Percentiles rank a stretch among this genome's conserved stretches.
Conservation (phyloP, 352 stramenopile genomes). For the Peronospora farinosa region DNA sequence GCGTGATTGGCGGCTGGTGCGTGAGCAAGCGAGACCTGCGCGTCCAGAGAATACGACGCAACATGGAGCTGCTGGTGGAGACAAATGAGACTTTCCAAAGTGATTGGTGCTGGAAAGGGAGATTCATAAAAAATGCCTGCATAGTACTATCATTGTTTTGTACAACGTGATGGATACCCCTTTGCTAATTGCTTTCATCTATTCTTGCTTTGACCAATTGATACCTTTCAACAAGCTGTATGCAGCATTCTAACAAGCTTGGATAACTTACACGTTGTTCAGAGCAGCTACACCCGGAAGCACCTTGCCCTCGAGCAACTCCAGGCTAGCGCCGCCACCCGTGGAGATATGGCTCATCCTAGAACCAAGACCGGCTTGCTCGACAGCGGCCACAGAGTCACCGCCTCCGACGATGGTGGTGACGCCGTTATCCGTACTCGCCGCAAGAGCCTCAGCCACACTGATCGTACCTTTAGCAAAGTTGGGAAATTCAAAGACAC, state of each 20-base stretch:
- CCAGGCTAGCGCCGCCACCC: conserved; percentile 96
- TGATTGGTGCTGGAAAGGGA: no score
- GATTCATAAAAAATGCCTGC: no score
- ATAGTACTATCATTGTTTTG: not conserved
- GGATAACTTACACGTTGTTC: conserved; percentile 29
- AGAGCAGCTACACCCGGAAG: conserved; percentile 96
- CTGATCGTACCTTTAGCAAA: conserved; percentile 93
- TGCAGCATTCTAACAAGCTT: not conserved
- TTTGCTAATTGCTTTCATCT: not conserved
- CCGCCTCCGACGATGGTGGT: conserved; percentile 92
- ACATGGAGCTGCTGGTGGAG: conserved; percentile 25
- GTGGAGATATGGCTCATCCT: conserved; percentile 97
- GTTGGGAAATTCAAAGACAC: conserved; percentile 96
- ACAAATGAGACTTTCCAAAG: not conserved
- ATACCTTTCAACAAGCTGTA: not conserved
- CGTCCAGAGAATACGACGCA: conserved; percentile 41
- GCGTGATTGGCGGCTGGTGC: conserved; percentile 7
- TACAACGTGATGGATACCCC: not conserved
- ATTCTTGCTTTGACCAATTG: not conserved
- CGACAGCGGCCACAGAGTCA: conserved; percentile 93
- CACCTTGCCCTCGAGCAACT: conserved; percentile 97
- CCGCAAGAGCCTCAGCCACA: conserved; percentile 89
- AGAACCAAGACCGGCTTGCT: conserved; percentile 87
- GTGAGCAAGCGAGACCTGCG: conserved; percentile 33
- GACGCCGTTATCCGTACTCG: conserved; percentile 71